Evolutionary conservation across 116 monocot genomes (phyloP), one percentile per base, ranked within the genome.

Genomic region (Phalaenopsis hybrid): DNA sequence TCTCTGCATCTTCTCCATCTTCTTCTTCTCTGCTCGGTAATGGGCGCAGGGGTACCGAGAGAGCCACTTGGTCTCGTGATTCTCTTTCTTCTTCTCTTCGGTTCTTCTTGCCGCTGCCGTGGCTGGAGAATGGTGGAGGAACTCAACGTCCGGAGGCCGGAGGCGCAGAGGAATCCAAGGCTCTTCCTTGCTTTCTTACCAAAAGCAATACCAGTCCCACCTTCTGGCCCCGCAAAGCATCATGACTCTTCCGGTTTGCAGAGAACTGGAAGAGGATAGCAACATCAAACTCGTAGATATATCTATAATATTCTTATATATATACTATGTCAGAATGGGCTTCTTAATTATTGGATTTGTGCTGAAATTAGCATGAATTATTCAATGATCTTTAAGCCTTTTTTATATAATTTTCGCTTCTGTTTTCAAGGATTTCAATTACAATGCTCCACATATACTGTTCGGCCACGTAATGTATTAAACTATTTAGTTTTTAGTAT

Each of bases 151-250:
- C 15, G 77, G 77, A 9, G 18, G 77, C 43, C 77, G 12, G 44
- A 50, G 23, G 5, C 20, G 23, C 77, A 8, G 0, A 77, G 79
- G 76, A 79, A 82, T 51, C 80, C 86, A 0, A 88, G 83, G 8
- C 74, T 31, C 79, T 94, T 92, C 84, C 68, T 84, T 12, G 90
- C 88, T 78, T 94, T 88, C 78, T 81, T 94, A 65, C 92, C 90
- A 16, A 90, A 74, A 72, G 87, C 84, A n/a, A 78, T 86, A 76
- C 89, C 89, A n/a, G 79, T 90, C 15, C 90, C 94, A 7, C 94
- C 94, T 17, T 94, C 94, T 0, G 94, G 87, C 0, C 94, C 94
- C 15, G 91, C 94, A 1, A 88, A 83, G 87, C 81, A 83, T 25
- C 91, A 92, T 86, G 88, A 94, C 80, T 88, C 82, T 67, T 49